A percentile compares a stretch with the other conserved stretches of the same genome.
phyloP scores from a whole-genome alignment of 208 protist genomes.

The Trypanosoma congolense region DNA sequence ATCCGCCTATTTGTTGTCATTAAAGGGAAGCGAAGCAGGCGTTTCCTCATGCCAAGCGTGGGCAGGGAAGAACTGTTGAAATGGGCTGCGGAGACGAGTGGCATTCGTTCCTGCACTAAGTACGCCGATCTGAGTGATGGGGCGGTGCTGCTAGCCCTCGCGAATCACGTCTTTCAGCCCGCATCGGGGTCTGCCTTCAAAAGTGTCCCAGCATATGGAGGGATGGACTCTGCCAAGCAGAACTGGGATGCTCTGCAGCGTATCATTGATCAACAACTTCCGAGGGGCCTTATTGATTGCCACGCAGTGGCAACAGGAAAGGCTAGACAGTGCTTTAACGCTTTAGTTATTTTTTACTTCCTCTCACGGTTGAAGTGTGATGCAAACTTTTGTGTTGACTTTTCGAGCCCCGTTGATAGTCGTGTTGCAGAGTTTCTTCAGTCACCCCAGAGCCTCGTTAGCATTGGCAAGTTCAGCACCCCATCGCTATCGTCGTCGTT shows the following conservation, averaged over 20 bases:
- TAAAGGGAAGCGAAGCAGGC: not conserved
- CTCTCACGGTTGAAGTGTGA: conserved; percentile 27
- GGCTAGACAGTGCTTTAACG: conserved; percentile 58
- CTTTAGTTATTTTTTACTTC: conserved; percentile 73
- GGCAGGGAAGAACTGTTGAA: conserved; percentile 46
- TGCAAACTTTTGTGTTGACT: conserved; percentile 50
- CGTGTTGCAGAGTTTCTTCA: conserved; percentile 55
- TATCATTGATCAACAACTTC: conserved; percentile 35
- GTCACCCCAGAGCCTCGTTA: conserved; percentile 37
- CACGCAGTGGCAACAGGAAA: conserved; percentile 38
- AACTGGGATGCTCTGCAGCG: conserved; percentile 52
- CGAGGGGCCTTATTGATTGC: conserved; percentile 34
- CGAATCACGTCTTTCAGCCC: conserved; percentile 25
- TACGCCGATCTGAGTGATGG: conserved; percentile 64
- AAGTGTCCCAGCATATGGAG: conserved; percentile 30
- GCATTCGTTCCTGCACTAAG: conserved; percentile 36
- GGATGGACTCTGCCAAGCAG: conserved; percentile 23
- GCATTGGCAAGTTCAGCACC: conserved; percentile 25
- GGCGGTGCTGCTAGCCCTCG: conserved; percentile 41
- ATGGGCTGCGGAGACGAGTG: conserved; percentile 39
- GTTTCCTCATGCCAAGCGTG: conserved; percentile 12
- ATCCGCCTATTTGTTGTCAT: no score
- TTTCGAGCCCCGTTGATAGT: conserved; percentile 52
- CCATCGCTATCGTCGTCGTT: not conserved
- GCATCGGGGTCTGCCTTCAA: conserved; percentile 1